Evolutionary conservation across 23 red algal genomes (phyloP).

Genomic region (Gracilaria vermiculophylla): DNA sequence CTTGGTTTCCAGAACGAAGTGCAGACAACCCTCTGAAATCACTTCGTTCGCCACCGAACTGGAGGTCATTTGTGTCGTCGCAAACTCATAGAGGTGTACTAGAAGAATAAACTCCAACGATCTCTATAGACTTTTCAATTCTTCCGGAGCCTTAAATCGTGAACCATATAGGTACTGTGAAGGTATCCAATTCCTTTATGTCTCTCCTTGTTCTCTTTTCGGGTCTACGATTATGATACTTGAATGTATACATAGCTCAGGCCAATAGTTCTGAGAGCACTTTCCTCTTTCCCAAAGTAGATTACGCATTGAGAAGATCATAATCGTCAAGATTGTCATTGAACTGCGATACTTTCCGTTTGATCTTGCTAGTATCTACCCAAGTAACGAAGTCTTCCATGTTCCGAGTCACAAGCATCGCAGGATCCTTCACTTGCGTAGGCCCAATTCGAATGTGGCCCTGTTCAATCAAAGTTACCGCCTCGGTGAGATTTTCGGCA

Average conservation of each 20-base stretch:
- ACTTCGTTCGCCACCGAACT: neutral
- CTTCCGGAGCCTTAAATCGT: neutral
- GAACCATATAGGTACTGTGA: no score
- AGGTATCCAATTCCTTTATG: no score
- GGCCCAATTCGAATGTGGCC: conserved; percentile 95
- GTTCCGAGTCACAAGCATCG: conserved; percentile 82
- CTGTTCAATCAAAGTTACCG: conserved; percentile 83
- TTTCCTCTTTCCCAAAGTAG: neutral
- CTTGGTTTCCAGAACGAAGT: conserved; percentile 33
- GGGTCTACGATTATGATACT: no score
- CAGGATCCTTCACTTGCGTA: conserved; percentile 78
- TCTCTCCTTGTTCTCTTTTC: no score
- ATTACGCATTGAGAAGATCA: conserved; percentile 72
- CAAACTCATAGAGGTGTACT: neutral
- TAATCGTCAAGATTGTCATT: conserved; percentile 93
- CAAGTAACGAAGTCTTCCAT: conserved; percentile 99
- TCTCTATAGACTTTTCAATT: neutral
- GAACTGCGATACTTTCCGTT: conserved; percentile 82
- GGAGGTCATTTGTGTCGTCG: neutral
- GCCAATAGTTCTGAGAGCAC: no score
- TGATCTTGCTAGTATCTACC: conserved; percentile 95
- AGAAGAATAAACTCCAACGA: neutral
- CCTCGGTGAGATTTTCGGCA: conserved; percentile 87
- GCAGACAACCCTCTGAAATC: neutral
- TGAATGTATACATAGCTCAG: no score